Percentiles rank a stretch among this genome's conserved stretches.
Conservation (phyloP, 441 rosid species). For the Eutrema salsugineum region DNA sequence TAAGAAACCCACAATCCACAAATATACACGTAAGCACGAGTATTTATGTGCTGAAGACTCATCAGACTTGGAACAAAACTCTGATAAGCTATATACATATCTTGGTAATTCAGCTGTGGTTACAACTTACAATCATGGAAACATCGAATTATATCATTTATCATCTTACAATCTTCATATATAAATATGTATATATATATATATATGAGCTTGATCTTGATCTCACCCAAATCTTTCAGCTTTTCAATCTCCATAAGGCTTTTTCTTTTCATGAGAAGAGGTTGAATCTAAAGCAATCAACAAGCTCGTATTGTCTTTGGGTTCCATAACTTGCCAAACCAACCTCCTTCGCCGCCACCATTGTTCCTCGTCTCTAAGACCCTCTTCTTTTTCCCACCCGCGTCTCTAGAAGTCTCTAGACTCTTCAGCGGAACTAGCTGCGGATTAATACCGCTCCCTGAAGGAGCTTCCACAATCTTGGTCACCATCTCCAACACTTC, state of each 20-base stretch:
- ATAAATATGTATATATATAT: neutral
- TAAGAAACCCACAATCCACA: no score
- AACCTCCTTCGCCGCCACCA: slow-evolving; percentile 40
- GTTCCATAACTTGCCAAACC: slow-evolving; percentile 44
- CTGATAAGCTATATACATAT: slow-evolving; percentile 9
- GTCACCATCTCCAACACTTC: slow-evolving; percentile 80
- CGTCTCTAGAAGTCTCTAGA: slow-evolving; percentile 25
- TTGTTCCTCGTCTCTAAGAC: slow-evolving; percentile 28
- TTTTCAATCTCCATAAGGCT: neutral
- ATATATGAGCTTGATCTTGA: neutral
- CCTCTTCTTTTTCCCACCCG: slow-evolving; percentile 35
- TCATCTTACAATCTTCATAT: slow-evolving; percentile 4
- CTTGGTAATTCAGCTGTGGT: neutral
- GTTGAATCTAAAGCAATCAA: slow-evolving; percentile 25
- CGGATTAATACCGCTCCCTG: slow-evolving; percentile 33
- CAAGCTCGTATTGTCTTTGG: slow-evolving; percentile 43
- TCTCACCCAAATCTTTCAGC: slow-evolving; percentile 5
- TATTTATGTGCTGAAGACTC: neutral
- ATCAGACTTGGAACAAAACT: slow-evolving; percentile 14
- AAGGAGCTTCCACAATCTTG: slow-evolving; percentile 43
- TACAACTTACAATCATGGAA: slow-evolving; percentile 2
- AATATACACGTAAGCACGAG: neutral
- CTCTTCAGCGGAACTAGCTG: slow-evolving; percentile 41
- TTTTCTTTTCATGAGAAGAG: neutral
- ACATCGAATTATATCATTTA: slow-evolving; percentile 2